phyloP scores from a whole-genome alignment of 2,329 filamentous ascomycete genomes.

The Clonostachys byssicola region DNA sequence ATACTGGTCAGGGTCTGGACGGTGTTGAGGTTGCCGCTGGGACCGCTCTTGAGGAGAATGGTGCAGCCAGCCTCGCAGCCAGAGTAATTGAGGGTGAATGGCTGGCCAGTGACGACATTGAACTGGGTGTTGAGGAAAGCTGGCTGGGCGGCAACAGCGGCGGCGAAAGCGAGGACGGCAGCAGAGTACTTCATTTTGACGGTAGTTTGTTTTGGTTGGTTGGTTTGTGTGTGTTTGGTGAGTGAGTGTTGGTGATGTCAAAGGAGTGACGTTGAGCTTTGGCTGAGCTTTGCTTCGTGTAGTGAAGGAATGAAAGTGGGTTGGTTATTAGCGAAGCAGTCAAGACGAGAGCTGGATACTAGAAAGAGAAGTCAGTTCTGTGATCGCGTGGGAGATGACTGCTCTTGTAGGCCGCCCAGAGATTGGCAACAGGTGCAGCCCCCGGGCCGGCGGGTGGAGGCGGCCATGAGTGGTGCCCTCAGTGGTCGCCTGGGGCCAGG shows the following conservation, averaged over 20 bases:
- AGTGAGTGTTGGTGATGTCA: slow-evolving; percentile 1
- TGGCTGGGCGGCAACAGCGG: slow-evolving; percentile 15
- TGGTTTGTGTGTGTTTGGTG: neutral
- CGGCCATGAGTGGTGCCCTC: no score
- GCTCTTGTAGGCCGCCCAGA: neutral
- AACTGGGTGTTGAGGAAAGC: slow-evolving; percentile 23
- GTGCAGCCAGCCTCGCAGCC: slow-evolving; percentile 26
- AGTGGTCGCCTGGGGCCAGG: neutral
- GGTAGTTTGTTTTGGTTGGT: slow-evolving; percentile 3
- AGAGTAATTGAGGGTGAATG: slow-evolving; percentile 22
- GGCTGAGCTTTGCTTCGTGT: neutral
- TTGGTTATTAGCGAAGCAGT: neutral
- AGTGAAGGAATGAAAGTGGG: neutral
- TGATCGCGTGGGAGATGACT: neutral
- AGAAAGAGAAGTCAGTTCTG: neutral
- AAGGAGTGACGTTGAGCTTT: neutral
- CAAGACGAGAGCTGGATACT: neutral
- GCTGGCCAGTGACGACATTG: slow-evolving; percentile 17
- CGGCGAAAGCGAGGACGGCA: slow-evolving; percentile 16
- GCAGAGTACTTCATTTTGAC: slow-evolving; percentile 30
- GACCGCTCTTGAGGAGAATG: slow-evolving; percentile 24
- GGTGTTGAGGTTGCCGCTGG: slow-evolving; percentile 16
- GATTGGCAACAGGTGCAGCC: neutral
- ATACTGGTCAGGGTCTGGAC: slow-evolving; percentile 23
- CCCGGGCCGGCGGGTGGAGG: no score